Base-by-base conservation (phyloP, 768 basidiomycete species). In the Collybiopsis confluens region DNA sequence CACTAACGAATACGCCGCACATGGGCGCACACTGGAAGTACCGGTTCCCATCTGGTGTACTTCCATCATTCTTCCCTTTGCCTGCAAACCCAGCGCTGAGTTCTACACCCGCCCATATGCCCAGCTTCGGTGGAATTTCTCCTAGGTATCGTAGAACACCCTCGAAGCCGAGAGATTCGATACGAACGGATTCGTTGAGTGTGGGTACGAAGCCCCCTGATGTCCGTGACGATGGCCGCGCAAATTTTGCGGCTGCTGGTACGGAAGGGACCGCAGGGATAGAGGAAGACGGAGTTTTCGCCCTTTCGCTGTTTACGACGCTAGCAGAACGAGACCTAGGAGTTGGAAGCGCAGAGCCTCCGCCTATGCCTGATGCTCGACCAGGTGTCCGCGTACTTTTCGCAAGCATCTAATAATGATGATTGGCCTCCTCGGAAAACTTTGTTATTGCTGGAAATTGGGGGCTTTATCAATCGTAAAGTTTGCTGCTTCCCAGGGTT, bases 31-130 rank as follows among this genome's bases (percentile, higher is more conserved):
- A 98, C 1, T 72, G 60, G 61, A 99, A 99, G 67, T 99, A 98
- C 61, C 78, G 82, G 43, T 81, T 80, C 38, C 93, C 95, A 21
- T 40, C 50, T 27, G 50, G 50, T 13, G 38, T 52, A n/a, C 83
- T 81, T 30, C 96, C 96, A 61, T 98, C 83, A 62, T 99, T 99
- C 73, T 98, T 99, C 1, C 96, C 96, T 67, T 89, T 90, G 18
- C 96, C 94, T 16, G 78, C 68, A 64, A 93, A 96, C 5, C 90
- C 90, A 33, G 86, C 87, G 60, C 81, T 74, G 20, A 99, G 76
- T 69, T 98, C 92, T 20, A 99, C 91, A 13, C 96, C 96, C 15
- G 91, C 96, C 90, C 92, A 99, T 5, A 85, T 71, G 3, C 95
- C 96, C 2, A 81, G 76, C 68, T 98, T 98, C 47, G 91, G 91